Evolutionary conservation across 495 filamentous ascomycete species (phyloP).

Genomic region (Neurospora cerealis): DNA sequence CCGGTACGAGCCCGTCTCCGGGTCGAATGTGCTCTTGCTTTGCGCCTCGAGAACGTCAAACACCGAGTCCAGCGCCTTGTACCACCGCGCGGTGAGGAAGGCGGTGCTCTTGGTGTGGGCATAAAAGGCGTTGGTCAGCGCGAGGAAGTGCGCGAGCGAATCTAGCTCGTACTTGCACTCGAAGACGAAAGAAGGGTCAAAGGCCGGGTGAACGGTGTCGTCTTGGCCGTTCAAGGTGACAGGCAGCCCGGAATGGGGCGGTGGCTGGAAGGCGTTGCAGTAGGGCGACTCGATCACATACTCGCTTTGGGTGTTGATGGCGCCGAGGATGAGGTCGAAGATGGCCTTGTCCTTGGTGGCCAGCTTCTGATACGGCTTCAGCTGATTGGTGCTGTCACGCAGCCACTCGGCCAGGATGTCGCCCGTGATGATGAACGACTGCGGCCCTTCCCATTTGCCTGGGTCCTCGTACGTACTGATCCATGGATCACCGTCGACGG

Average conservation of each 20-base stretch:
- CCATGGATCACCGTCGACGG: slow-evolving; percentile 2
- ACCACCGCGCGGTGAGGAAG: slow-evolving; percentile 74
- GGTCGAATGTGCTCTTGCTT: slow-evolving; percentile 67
- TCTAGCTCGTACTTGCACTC: slow-evolving; percentile 99
- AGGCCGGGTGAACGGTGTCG: slow-evolving; percentile 76
- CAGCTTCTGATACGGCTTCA: slow-evolving; percentile 78
- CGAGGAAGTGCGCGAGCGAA: slow-evolving; percentile 85
- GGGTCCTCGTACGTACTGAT: slow-evolving; percentile 25
- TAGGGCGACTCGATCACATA: slow-evolving; percentile 92
- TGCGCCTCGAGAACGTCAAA: slow-evolving; percentile 68
- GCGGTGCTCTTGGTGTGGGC: slow-evolving; percentile 65
- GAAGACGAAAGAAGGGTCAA: slow-evolving; percentile 76
- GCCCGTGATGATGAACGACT: slow-evolving; percentile 96
- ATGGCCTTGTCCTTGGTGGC: slow-evolving; percentile 69
- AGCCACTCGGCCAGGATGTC: slow-evolving; percentile 99
- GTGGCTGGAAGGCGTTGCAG: slow-evolving; percentile 97
- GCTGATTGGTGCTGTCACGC: slow-evolving; percentile 92
- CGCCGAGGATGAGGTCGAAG: slow-evolving; percentile 74
- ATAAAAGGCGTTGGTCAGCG: slow-evolving; percentile 77
- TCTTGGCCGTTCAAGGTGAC: slow-evolving; percentile 64
- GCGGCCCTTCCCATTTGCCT: slow-evolving; percentile 66
- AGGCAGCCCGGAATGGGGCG: slow-evolving; percentile 62
- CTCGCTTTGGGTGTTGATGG: slow-evolving; percentile 93
- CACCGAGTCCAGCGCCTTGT: slow-evolving; percentile 63
- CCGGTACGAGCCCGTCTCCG: slow-evolving; percentile 48